phyloP scores from a whole-genome alignment of 495 filamentous ascomycete genomes.

The Articulospora tetracladia region DNA sequence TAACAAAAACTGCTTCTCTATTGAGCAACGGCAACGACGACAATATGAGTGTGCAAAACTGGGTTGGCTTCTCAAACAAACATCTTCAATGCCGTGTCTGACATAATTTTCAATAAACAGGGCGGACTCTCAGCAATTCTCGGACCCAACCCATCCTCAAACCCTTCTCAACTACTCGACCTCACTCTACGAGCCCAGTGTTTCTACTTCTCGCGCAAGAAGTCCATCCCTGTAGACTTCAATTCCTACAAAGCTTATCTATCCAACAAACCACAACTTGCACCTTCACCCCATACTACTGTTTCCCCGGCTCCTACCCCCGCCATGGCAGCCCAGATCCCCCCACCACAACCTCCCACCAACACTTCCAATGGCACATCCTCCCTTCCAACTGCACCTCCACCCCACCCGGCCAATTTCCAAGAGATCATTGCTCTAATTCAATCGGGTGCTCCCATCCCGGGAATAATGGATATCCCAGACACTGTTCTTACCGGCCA shows the following conservation, averaged over 20 bases:
- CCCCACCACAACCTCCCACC: neutral
- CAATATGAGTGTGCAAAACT: too few species aligned
- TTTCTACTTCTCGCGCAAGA: slow-evolving; percentile 38
- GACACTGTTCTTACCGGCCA: slow-evolving; percentile 70
- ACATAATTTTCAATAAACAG: slow-evolving; percentile 1
- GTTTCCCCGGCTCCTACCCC: neutral
- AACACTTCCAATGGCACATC: neutral
- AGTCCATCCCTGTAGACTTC: slow-evolving; percentile 21
- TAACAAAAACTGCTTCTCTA: neutral
- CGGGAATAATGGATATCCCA: slow-evolving; percentile 87
- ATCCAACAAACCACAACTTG: neutral
- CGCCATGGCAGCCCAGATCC: too few species aligned
- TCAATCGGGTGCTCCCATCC: slow-evolving; percentile 75
- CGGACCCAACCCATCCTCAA: slow-evolving; percentile 32
- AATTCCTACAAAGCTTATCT: slow-evolving; percentile 25
- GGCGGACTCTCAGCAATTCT: slow-evolving; percentile 35
- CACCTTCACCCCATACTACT: neutral
- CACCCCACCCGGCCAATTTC: slow-evolving; percentile 80
- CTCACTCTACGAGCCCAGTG: slow-evolving; percentile 42
- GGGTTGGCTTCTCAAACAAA: too few species aligned
- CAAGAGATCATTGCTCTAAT: slow-evolving; percentile 87
- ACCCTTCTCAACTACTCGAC: slow-evolving; percentile 35
- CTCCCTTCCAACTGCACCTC: slow-evolving; percentile 2
- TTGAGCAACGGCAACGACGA: neutral
- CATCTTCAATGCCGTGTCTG: neutral